These are phyloP conservation scores for Asclepias syriaca DNA, from an alignment of 257 asterid species.

Conservation along the genomic window DNA sequence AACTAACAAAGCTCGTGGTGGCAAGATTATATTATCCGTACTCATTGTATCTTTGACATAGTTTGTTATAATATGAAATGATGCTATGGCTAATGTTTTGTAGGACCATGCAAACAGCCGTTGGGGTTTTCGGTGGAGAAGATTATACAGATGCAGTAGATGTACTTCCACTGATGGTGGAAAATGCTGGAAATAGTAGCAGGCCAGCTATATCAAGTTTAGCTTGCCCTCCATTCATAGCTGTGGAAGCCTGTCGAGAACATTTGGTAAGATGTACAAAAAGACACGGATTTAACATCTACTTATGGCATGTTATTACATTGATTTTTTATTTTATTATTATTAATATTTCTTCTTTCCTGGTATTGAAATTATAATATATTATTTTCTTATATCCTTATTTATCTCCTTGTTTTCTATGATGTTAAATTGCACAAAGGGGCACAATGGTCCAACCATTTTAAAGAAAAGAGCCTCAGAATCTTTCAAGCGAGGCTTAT, in stretches of 20 bases:
- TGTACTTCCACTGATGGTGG: slow-evolving; percentile 68
- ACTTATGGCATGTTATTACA: neutral
- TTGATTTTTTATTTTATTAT: neutral
- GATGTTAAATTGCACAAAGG: too few species aligned
- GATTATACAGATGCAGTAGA: slow-evolving; percentile 47
- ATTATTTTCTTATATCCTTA: neutral
- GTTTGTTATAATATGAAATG: neutral
- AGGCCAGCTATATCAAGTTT: slow-evolving; percentile 79
- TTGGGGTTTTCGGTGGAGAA: slow-evolving; percentile 89
- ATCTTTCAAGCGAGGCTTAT: too few species aligned
- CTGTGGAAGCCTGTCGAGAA: slow-evolving; percentile 88
- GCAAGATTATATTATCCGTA: neutral
- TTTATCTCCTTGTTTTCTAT: neutral
- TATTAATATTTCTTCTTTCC: neutral
- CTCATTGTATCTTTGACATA: neutral
- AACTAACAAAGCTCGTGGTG: neutral
- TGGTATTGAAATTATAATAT: neutral
- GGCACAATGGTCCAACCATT: too few species aligned
- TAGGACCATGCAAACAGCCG: slow-evolving; percentile 99
- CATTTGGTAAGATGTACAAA: slow-evolving; percentile 54
- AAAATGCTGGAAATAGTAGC: slow-evolving; percentile 51
- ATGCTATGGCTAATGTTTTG: slow-evolving; percentile 22
- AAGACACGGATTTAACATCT: neutral
- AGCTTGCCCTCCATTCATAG: slow-evolving; percentile 70
- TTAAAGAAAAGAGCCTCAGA: too few species aligned